These are phyloP conservation scores for Maudiozyma serrabonitensis DNA, from an alignment of 805 yeast genomes.

Conservation along the genomic window DNA sequence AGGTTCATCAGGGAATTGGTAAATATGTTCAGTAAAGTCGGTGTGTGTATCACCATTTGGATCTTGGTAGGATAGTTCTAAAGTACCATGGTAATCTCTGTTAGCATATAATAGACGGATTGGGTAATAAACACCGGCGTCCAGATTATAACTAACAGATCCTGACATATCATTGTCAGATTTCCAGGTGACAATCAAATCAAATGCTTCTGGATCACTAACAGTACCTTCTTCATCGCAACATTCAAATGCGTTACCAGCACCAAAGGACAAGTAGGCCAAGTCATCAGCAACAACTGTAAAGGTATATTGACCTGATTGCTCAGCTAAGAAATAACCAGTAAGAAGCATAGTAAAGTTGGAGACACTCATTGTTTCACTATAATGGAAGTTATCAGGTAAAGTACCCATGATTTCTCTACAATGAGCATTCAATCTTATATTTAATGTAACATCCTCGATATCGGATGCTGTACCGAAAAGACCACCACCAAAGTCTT, in stretches of 20 bases:
- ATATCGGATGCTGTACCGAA: background rate
- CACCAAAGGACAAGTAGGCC: conserved; percentile 17
- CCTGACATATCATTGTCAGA: background rate
- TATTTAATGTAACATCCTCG: background rate
- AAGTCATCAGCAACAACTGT: conserved; percentile 27
- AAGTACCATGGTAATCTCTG: background rate
- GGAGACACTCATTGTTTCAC: conserved; percentile 1
- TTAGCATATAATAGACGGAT: conserved; percentile 13
- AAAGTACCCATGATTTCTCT: background rate
- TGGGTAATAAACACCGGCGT: conserved; percentile 11
- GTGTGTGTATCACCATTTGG: conserved; percentile 1
- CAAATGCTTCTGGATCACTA: background rate
- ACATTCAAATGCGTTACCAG: conserved; percentile 22
- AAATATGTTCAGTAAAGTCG: background rate
- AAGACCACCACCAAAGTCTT: background rate
- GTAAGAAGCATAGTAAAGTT: conserved; percentile 21
- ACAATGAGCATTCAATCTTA: background rate
- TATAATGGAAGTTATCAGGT: background rate
- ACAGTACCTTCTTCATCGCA: background rate
- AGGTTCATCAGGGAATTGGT: background rate
- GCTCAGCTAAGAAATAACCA: conserved; percentile 24
- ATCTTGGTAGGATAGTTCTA: conserved; percentile 2
- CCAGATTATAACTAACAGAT: background rate
- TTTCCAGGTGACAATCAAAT: conserved; percentile 3
- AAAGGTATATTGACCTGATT: conserved; percentile 26